These are phyloP conservation scores for Haematococcus sp. DNA, from an alignment of 139 green algal species.

Conservation along the genomic window DNA sequence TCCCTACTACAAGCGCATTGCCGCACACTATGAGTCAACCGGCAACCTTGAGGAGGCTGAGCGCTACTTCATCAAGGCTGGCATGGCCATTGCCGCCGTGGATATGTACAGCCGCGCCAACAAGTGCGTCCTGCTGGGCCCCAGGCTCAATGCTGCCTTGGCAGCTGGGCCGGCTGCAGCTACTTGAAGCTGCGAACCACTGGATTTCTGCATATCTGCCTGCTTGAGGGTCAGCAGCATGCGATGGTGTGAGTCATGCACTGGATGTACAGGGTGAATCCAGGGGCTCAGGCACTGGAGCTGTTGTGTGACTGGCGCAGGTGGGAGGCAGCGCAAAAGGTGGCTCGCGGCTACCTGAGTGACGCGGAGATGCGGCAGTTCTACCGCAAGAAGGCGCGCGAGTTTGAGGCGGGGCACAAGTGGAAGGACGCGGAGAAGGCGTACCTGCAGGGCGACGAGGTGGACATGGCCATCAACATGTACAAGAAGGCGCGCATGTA, in stretches of 20 bases:
- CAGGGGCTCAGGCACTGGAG: too few relatives aligned
- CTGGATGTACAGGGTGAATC: too few relatives aligned
- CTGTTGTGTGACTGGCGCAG: conserved; percentile 19
- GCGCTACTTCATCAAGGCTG: conserved; percentile 69
- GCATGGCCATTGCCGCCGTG: conserved; percentile 53
- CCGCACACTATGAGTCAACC: conserved; percentile 51
- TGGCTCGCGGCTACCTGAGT: conserved; percentile 69
- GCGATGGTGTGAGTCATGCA: too few relatives aligned
- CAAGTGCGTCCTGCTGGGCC: too few relatives aligned
- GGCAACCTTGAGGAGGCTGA: conserved; percentile 69
- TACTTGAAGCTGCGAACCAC: too few relatives aligned
- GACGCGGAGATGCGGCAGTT: conserved; percentile 60
- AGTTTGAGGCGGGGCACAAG: conserved; percentile 59
- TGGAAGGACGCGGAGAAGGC: conserved; percentile 74
- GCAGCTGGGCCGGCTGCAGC: too few relatives aligned
- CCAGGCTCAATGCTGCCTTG: too few relatives aligned
- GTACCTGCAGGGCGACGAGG: conserved; percentile 63
- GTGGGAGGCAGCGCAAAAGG: conserved; percentile 77
- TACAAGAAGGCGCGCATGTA: conserved; percentile 74
- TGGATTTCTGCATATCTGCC: too few relatives aligned
- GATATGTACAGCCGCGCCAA: conserved; percentile 77
- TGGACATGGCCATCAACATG: conserved; percentile 78
- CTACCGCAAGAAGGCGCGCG: conserved; percentile 49
- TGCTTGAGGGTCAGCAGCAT: too few relatives aligned
- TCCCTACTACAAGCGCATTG: conserved; percentile 69